Percentiles rank a stretch among this genome's conserved stretches.
Conservation (phyloP, 371 early-diverging fungal species). For the Coemansia linderi region DNA sequence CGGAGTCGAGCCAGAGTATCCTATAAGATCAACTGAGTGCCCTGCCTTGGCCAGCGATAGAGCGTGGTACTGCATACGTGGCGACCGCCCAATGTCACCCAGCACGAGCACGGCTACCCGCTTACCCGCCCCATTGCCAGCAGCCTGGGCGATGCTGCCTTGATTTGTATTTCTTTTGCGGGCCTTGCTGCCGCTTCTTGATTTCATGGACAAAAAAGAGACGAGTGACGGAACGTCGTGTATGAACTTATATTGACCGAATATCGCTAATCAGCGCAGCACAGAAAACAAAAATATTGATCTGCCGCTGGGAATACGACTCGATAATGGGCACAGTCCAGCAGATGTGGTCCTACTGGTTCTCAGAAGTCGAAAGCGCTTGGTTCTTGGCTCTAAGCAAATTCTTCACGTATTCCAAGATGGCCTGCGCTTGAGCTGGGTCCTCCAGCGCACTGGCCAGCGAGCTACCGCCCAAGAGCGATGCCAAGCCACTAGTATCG, state of each 20-base stretch:
- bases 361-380: background rate
- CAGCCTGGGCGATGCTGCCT: background rate
- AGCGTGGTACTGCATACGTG: slow-evolving; percentile 95
- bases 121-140: background rate
- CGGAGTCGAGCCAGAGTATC: slow-evolving; percentile 72
- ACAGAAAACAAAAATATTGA: background rate
- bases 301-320: background rate
- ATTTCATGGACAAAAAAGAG: slow-evolving; percentile 7
- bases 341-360: background rate
- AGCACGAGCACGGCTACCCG: slow-evolving; percentile 75
- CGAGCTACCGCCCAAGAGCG: slow-evolving; percentile 42
- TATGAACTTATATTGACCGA: background rate
- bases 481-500: slow-evolving; percentile 46
- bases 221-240: background rate
- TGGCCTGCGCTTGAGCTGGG: slow-evolving; percentile 45
- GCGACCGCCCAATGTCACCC: slow-evolving; percentile 92
- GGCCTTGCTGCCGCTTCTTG: background rate
- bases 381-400: slow-evolving; percentile 37
- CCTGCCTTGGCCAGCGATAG: slow-evolving; percentile 73
- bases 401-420: slow-evolving; percentile 50
- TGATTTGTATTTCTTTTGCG: background rate
- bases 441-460: slow-evolving; percentile 52
- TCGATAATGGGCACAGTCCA: background rate
- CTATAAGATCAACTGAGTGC: slow-evolving; percentile 78
- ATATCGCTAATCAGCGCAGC: background rate